Evolutionary conservation across 2,329 filamentous ascomycete genomes (phyloP).

Genomic region (Penicillium sp.): DNA sequence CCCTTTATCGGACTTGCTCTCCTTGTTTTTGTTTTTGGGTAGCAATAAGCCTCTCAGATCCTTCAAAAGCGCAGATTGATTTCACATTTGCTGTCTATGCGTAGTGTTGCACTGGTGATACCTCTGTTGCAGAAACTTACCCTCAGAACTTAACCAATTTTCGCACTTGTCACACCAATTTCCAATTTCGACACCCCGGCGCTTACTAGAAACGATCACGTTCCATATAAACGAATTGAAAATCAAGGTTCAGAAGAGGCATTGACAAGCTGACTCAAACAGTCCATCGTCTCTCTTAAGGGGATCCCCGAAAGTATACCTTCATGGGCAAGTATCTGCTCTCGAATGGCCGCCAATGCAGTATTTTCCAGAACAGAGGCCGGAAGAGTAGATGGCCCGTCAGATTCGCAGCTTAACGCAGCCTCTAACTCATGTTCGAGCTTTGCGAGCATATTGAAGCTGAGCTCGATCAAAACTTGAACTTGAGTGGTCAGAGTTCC

Average conservation of each 20-base stretch:
- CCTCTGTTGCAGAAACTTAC: no score
- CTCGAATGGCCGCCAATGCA: constrained; percentile 15
- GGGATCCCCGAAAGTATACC: constrained; percentile 9
- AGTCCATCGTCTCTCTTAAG: constrained; percentile 23
- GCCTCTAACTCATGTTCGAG: constrained; percentile 17
- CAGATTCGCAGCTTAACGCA: not conserved
- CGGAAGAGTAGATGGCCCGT: not conserved
- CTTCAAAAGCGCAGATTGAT: no score
- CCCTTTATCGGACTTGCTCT: no score
- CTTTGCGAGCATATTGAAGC: constrained; percentile 17
- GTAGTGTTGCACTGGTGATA: no score
- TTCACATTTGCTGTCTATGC: no score
- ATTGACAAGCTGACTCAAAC: constrained; percentile 19
- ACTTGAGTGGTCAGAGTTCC: constrained; percentile 16
- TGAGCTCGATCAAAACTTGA: constrained; percentile 18
- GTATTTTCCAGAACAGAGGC: not conserved
- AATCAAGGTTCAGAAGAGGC: not conserved
- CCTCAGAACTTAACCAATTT: no score
- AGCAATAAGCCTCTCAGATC: no score
- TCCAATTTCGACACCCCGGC: no score
- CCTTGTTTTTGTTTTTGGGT: no score
- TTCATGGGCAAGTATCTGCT: constrained; percentile 21
- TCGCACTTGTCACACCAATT: no score
- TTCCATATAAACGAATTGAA: not conserved
- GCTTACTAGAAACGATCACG: no score